Conservation (phyloP, 2,329 filamentous ascomycete species). For the Annulohypoxylon truncatum region DNA sequence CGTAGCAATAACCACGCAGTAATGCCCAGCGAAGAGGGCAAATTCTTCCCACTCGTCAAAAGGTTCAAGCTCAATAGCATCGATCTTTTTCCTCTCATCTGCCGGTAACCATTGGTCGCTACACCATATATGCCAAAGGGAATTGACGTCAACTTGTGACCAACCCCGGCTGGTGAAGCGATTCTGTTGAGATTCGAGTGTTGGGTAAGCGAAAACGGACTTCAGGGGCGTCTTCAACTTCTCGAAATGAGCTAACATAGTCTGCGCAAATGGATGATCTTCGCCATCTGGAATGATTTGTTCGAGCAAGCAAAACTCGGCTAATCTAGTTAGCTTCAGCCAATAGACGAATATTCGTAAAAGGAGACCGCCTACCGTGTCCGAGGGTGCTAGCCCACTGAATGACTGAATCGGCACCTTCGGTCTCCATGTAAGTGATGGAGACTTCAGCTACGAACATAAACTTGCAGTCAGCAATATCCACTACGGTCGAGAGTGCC, state of each 20-base stretch:
- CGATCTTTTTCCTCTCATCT: constrained; percentile 70
- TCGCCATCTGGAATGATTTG: constrained; percentile 84
- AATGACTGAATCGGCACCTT: constrained; percentile 79
- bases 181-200: constrained; percentile 70
- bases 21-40: constrained; percentile 84
- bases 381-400: constrained; percentile 79
- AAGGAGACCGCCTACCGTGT: constrained; percentile 63
- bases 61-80: constrained; percentile 82
- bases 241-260: constrained; percentile 85
- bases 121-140: constrained; percentile 86
- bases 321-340: constrained; percentile 54
- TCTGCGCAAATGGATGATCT: constrained; percentile 84
- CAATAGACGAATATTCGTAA: not conserved
- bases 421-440: constrained; percentile 86
- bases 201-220: constrained; percentile 77
- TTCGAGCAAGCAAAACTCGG: constrained; percentile 87
- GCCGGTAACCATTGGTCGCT: constrained; percentile 72
- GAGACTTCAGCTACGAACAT: constrained; percentile 92
- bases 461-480: constrained; percentile 69
- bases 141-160: constrained; percentile 69
- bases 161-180: constrained; percentile 80
- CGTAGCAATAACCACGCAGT: constrained; percentile 79
- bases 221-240: constrained; percentile 84
- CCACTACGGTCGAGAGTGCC: constrained; percentile 68
- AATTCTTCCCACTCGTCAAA: constrained; percentile 99